Evolutionary conservation across 1,284 basidiomycete genomes (phyloP).

Genomic region (Nidula niveotomentosa): DNA sequence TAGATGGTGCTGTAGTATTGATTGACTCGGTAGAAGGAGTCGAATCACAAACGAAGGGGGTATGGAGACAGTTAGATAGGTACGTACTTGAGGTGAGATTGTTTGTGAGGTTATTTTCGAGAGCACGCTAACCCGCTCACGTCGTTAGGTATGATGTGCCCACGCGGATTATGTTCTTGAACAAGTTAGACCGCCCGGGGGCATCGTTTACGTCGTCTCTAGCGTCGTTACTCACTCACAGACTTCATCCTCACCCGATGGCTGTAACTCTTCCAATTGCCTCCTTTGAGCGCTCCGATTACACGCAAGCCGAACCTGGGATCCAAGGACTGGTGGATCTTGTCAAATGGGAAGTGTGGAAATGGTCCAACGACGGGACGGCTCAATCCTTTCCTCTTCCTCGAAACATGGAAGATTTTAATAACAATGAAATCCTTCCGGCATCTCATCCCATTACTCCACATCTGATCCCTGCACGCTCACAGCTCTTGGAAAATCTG

Average conservation of each 20-base stretch:
- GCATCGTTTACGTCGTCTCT: conserved; percentile 76
- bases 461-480: conserved; percentile 68
- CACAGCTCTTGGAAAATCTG: conserved; percentile 71
- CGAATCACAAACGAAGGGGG: conserved; percentile 86
- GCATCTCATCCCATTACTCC: conserved; percentile 61
- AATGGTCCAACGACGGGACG: conserved; percentile 54
- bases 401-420: conserved; percentile 39
- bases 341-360: conserved; percentile 80
- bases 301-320: conserved; percentile 70
- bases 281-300: conserved; percentile 66
- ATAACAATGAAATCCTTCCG: conserved; percentile 43
- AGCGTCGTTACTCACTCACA: conserved; percentile 67
- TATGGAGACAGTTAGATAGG: conserved; percentile 86
- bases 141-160: conserved; percentile 69
- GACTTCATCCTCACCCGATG: conserved; percentile 75
- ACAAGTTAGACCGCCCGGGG: conserved; percentile 87
- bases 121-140: conserved; percentile 1
- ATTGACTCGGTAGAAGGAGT: conserved; percentile 92
- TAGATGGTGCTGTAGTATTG: conserved; percentile 86
- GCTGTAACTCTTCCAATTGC: conserved; percentile 77
- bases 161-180: conserved; percentile 80
- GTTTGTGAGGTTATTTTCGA: not conserved
- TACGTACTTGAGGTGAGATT: conserved; percentile 38
- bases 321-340: conserved; percentile 79
- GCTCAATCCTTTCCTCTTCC: conserved; percentile 53